These are phyloP conservation scores for Phanerochaete sordida DNA, from an alignment of 768 basidiomycete species.

Conservation along the genomic window DNA sequence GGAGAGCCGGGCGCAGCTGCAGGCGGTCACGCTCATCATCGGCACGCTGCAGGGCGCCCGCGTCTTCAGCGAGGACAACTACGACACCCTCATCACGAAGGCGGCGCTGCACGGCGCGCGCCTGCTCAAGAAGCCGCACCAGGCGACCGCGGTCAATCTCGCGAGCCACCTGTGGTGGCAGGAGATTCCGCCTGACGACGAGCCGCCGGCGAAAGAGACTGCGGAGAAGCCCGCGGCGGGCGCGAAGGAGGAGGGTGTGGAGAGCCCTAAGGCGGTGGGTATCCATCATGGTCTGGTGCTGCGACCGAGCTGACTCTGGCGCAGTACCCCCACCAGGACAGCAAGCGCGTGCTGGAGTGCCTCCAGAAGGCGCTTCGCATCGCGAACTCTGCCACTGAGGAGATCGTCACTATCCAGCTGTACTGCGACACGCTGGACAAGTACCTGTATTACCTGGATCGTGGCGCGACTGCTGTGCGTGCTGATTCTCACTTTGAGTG, in stretches of 20 bases:
- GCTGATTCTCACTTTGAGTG: not conserved
- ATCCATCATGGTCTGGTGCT: not conserved
- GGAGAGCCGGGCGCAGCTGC: slow-evolving; percentile 91
- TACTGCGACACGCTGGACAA: slow-evolving; percentile 96
- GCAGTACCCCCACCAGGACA: slow-evolving; percentile 87
- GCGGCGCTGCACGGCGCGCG: slow-evolving; percentile 97
- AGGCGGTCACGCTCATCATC: slow-evolving; percentile 96
- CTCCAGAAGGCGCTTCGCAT: slow-evolving; percentile 95
- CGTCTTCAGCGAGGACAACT: slow-evolving; percentile 94
- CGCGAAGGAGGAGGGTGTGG: slow-evolving; percentile 34
- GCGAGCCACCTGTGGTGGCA: slow-evolving; percentile 99
- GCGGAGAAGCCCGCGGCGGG: slow-evolving; percentile 26
- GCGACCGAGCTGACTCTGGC: not conserved
- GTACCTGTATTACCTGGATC: slow-evolving; percentile 95
- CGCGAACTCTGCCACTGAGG: slow-evolving; percentile 94
- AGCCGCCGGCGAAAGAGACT: slow-evolving; percentile 32
- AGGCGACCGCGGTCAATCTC: slow-evolving; percentile 88
- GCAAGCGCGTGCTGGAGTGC: slow-evolving; percentile 96
- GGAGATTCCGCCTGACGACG: slow-evolving; percentile 51
- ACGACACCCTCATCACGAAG: slow-evolving; percentile 97
- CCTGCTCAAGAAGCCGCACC: slow-evolving; percentile 96
- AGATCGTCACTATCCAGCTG: slow-evolving; percentile 93
- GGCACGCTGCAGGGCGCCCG: slow-evolving; percentile 83
- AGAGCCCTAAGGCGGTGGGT: slow-evolving; percentile 28
- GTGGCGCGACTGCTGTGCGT: slow-evolving; percentile 85